Percentiles rank a stretch among this genome's conserved stretches.
These are phyloP conservation scores for Daedaleopsis nitida DNA, from an alignment of 768 basidiomycete genomes.

Conservation along the genomic window DNA sequence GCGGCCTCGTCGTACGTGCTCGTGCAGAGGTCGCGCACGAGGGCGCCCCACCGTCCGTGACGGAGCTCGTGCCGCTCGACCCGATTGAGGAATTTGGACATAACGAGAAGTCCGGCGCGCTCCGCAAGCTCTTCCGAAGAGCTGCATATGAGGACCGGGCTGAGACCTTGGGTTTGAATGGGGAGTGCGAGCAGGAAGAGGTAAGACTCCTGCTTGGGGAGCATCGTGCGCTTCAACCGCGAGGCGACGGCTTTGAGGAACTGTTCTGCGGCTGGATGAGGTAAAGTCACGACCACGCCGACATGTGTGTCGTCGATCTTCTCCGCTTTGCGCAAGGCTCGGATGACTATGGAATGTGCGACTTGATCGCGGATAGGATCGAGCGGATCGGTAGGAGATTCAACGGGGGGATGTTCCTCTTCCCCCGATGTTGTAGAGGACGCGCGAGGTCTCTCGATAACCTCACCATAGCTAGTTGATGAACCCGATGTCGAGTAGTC, in stretches of 20 bases:
- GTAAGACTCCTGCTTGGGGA: slow-evolving; percentile 16
- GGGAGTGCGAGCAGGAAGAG: slow-evolving; percentile 20
- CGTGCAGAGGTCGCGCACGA: slow-evolving; percentile 55
- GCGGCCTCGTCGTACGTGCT: slow-evolving; percentile 65
- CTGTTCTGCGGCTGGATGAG: slow-evolving; percentile 54
- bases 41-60: slow-evolving; percentile 42
- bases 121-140: slow-evolving; percentile 60
- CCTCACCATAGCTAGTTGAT: slow-evolving; percentile 10
- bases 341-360: slow-evolving; percentile 56
- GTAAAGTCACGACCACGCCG: slow-evolving; percentile 61
- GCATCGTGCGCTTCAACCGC: slow-evolving; percentile 44
- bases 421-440: background rate
- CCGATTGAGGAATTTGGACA: slow-evolving; percentile 71
- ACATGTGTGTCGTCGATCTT: slow-evolving; percentile 54
- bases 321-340: slow-evolving; percentile 52
- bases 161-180: slow-evolving; percentile 23
- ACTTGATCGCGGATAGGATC: slow-evolving; percentile 63
- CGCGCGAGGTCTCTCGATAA: slow-evolving; percentile 2
- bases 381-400: slow-evolving; percentile 39
- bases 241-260: slow-evolving; percentile 60
- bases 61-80: slow-evolving; percentile 40
- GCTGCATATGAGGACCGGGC: slow-evolving; percentile 56
- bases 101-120: slow-evolving; percentile 63
- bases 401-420: background rate
- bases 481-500: background rate